A percentile compares a stretch with the other conserved stretches of the same genome.
phyloP scores from a whole-genome alignment of 2,329 filamentous ascomycete genomes.

The Ascochyta fabae region DNA sequence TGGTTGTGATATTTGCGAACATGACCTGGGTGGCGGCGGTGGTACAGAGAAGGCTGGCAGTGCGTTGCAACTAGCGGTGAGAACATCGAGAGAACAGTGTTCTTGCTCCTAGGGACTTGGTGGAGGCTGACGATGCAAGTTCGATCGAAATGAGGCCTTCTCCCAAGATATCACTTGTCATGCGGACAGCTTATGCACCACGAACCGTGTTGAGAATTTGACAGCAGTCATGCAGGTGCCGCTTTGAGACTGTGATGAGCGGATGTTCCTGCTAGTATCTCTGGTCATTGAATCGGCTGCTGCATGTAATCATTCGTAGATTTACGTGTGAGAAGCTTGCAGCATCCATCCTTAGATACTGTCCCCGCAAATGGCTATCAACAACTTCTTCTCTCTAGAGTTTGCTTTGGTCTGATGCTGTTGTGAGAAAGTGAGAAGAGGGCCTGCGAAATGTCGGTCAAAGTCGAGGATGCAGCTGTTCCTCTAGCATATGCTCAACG shows the following conservation, averaged over 20 bases:
- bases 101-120: slow-evolving; percentile 1
- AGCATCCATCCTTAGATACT: no score
- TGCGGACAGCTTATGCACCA: slow-evolving; percentile 9
- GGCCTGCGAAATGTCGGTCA: not conserved
- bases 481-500: not conserved
- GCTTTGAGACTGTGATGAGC: not conserved
- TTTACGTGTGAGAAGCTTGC: not conserved
- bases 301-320: not conserved
- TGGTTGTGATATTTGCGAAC: not conserved
- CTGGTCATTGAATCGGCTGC: not conserved
- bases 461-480: not conserved
- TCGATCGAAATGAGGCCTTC: slow-evolving; percentile 4
- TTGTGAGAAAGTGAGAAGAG: not conserved
- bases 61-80: slow-evolving; percentile 24
- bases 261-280: not conserved
- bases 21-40: not conserved
- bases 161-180: slow-evolving; percentile 25
- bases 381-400: not conserved
- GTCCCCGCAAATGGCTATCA: not conserved
- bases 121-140: slow-evolving; percentile 14
- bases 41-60: slow-evolving; percentile 3
- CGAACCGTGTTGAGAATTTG: slow-evolving; percentile 8
- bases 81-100: slow-evolving; percentile 9
- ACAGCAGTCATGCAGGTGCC: not conserved
- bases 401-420: not conserved